Conservation (phyloP, 257 asterid species). For the Ocimum tenuiflorum region DNA sequence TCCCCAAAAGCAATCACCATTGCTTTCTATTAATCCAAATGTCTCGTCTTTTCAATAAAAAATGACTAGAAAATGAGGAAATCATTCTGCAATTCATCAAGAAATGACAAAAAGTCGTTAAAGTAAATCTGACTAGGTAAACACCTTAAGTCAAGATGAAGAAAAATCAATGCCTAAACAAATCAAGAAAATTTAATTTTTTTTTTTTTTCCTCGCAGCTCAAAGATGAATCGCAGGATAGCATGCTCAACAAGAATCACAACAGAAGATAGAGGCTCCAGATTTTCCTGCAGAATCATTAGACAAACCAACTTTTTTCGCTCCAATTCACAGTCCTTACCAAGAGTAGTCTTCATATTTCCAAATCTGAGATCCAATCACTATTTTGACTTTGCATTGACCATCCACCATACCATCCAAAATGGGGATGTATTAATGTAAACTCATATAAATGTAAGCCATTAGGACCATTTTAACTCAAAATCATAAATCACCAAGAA, state of each 20-base stretch:
- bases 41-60: background rate
- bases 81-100: background rate
- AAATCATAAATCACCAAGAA: background rate
- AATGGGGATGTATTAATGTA: background rate
- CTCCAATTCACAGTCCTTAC: constrained; percentile 6
- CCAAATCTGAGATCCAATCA: constrained; percentile 17
- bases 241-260: too few relatives aligned
- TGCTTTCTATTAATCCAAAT: background rate
- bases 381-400: constrained; percentile 21
- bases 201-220: background rate
- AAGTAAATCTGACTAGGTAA: background rate
- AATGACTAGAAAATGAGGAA: background rate
- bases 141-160: constrained; percentile 8
- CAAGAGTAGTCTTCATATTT: constrained; percentile 1
- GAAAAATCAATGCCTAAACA: background rate
- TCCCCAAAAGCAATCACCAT: background rate
- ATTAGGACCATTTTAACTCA: background rate
- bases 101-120: background rate
- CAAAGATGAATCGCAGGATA: too few relatives aligned
- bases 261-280: background rate
- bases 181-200: background rate
- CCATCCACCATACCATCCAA: constrained; percentile 13
- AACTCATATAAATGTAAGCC: background rate
- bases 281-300: constrained; percentile 2
- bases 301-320: background rate